phyloP scores from a whole-genome alignment of 805 yeast genomes.

The Zygoascus biomembranicola region DNA sequence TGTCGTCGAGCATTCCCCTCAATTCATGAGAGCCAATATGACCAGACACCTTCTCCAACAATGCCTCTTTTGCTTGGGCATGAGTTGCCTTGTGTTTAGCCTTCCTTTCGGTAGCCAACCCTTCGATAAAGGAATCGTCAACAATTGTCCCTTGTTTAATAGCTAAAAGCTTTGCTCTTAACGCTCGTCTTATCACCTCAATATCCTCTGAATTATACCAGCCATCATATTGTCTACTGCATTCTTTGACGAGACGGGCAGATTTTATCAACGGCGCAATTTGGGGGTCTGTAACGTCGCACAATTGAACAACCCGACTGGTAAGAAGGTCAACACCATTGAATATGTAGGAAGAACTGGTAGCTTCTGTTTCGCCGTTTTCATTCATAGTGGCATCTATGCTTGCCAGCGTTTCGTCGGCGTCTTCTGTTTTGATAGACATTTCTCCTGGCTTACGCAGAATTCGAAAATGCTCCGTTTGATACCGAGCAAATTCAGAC shows the following conservation, averaged over 20 bases:
- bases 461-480: slow-evolving; percentile 76
- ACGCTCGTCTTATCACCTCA: slow-evolving; percentile 55
- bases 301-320: slow-evolving; percentile 67
- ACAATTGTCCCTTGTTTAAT: slow-evolving; percentile 39
- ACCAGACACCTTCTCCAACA: slow-evolving; percentile 2
- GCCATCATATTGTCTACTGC: slow-evolving; percentile 59
- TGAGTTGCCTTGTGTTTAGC: slow-evolving; percentile 1
- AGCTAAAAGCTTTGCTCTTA: slow-evolving; percentile 63
- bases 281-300: slow-evolving; percentile 65
- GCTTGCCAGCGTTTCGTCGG: slow-evolving; percentile 11
- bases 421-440: slow-evolving; percentile 20
- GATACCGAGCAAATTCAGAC: slow-evolving; percentile 50
- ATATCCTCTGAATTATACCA: slow-evolving; percentile 66
- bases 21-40: slow-evolving; percentile 2
- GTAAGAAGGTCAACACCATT: slow-evolving; percentile 64
- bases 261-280: slow-evolving; percentile 37
- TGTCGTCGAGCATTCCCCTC: slow-evolving; percentile 13
- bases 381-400: slow-evolving; percentile 25
- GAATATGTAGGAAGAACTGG: slow-evolving; percentile 39
- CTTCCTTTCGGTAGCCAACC: slow-evolving; percentile 8
- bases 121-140: slow-evolving; percentile 4
- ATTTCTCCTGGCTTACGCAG: slow-evolving; percentile 23
- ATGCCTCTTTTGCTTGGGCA: neutral
- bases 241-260: slow-evolving; percentile 31
- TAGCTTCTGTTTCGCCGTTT: slow-evolving; percentile 8